These are phyloP conservation scores for Cercospora beticola DNA, from an alignment of 2,329 filamentous ascomycete genomes.

Conservation along the genomic window DNA sequence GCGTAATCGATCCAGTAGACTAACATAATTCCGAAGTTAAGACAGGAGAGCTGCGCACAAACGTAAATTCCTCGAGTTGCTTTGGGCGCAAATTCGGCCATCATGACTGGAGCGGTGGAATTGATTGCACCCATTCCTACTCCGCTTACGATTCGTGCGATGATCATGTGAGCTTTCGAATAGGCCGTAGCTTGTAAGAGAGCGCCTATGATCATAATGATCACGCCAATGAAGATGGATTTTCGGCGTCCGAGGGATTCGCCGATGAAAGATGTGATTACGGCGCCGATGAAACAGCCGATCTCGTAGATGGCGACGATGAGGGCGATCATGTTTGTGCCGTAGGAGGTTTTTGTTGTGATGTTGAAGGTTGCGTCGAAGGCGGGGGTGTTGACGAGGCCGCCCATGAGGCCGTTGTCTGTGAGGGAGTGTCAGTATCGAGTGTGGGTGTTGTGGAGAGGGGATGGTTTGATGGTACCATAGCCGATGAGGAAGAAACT, in stretches of 20 bases:
- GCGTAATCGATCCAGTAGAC: conserved; percentile 52
- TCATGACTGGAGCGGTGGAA: conserved; percentile 47
- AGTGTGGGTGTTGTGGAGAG: conserved; percentile 12
- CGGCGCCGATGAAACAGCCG: conserved; percentile 47
- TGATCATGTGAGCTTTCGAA: conserved; percentile 43
- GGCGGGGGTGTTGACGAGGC: conserved; percentile 42
- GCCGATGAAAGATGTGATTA: conserved; percentile 43
- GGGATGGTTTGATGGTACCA: background rate
- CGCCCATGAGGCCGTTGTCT: conserved; percentile 28
- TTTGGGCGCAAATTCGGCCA: conserved; percentile 44
- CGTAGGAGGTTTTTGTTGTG: conserved; percentile 39
- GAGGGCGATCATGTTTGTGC: conserved; percentile 43
- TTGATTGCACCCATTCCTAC: conserved; percentile 49
- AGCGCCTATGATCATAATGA: conserved; percentile 48
- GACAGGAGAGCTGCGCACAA: conserved; percentile 50
- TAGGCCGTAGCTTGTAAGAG: conserved; percentile 46
- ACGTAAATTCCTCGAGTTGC: conserved; percentile 42
- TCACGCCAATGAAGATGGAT: conserved; percentile 45
- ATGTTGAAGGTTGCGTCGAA: conserved; percentile 46
- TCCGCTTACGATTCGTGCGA: conserved; percentile 48
- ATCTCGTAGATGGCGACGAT: conserved; percentile 49
- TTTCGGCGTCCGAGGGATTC: conserved; percentile 48
- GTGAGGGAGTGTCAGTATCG: conserved; percentile 11
- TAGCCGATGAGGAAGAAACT: conserved; percentile 53
- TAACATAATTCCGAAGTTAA: conserved; percentile 50